These are phyloP conservation scores for Colletotrichum aenigma DNA, from an alignment of 2,329 filamentous ascomycete genomes.

Conservation along the genomic window DNA sequence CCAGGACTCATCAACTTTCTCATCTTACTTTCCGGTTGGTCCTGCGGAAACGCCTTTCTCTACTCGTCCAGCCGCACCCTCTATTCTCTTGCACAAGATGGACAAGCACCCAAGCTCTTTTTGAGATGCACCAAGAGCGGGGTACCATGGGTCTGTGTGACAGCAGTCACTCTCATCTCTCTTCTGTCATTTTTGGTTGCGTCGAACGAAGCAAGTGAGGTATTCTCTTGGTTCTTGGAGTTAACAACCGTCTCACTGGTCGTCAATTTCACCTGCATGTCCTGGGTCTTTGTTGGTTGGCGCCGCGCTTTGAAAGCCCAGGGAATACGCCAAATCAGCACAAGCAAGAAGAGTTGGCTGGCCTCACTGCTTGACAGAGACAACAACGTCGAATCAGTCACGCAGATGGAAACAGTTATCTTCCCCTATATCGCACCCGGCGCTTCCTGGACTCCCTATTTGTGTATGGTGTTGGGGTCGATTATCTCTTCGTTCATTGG, in stretches of 20 bases:
- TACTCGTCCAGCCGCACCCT: constrained; percentile 56
- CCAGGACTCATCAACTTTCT: constrained; percentile 63
- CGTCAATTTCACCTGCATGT: constrained; percentile 61
- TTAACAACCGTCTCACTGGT: constrained; percentile 62
- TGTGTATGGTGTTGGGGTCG: constrained; percentile 49
- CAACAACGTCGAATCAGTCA: background rate
- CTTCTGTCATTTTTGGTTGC: constrained; percentile 42
- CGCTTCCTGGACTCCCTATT: constrained; percentile 56
- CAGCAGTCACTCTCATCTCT: constrained; percentile 33
- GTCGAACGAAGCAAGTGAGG: constrained; percentile 36
- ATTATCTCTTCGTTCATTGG: constrained; percentile 60
- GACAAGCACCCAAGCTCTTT: constrained; percentile 49
- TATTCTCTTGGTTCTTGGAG: constrained; percentile 49
- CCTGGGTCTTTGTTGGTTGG: constrained; percentile 49
- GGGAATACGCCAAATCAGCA: constrained; percentile 39
- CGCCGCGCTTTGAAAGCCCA: constrained; percentile 59
- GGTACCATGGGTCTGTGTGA: constrained; percentile 44
- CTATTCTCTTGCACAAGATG: constrained; percentile 54
- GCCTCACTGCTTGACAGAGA: background rate
- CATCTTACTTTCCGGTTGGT: constrained; percentile 34
- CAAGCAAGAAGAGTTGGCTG: background rate
- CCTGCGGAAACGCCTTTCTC: constrained; percentile 55
- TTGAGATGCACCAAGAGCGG: constrained; percentile 43
- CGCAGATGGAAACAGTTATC: constrained; percentile 26
- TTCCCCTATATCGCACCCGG: constrained; percentile 55